phyloP scores from a whole-genome alignment of 2,329 filamentous ascomycete genomes.

The Nothophaeocryptopus gaeumannii region DNA sequence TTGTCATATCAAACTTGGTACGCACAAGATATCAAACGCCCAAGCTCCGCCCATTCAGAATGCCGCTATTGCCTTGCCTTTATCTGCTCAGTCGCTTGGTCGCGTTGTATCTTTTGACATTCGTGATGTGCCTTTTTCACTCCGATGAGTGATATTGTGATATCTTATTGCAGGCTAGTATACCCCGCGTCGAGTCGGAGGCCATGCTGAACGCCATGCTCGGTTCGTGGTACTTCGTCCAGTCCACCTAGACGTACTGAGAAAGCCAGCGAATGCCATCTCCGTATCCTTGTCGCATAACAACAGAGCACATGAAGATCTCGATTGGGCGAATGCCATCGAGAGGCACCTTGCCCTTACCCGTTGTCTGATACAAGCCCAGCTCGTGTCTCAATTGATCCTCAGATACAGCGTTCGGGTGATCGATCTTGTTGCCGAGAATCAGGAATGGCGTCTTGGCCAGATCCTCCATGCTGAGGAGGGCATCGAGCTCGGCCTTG shows the following conservation, averaged over 20 bases:
- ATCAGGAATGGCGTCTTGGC: constrained; percentile 93
- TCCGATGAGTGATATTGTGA: too few species aligned
- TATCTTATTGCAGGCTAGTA: too few species aligned
- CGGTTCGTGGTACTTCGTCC: background rate
- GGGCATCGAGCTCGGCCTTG: constrained; percentile 90
- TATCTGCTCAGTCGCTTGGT: too few species aligned
- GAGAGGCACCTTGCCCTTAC: constrained; percentile 89
- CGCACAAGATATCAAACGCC: too few species aligned
- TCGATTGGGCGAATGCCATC: constrained; percentile 94
- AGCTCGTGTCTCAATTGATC: constrained; percentile 90
- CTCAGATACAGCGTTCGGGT: constrained; percentile 91
- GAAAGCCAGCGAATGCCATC: constrained; percentile 87
- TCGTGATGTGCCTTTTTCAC: too few species aligned
- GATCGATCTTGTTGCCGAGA: constrained; percentile 99
- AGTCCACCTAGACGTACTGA: constrained; percentile 70
- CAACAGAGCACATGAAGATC: constrained; percentile 98
- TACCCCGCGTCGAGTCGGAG: too few species aligned
- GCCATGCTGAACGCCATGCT: background rate
- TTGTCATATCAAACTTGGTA: too few species aligned
- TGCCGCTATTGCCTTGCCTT: too few species aligned
- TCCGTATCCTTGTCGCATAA: constrained; percentile 92
- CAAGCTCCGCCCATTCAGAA: too few species aligned
- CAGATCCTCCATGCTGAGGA: constrained; percentile 95
- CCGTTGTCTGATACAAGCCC: constrained; percentile 89
- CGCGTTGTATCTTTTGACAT: too few species aligned